Percentiles rank a stretch among this genome's conserved stretches.
These are phyloP conservation scores for Fusarium compactum DNA, from an alignment of 2,329 filamentous ascomycete species.

Conservation along the genomic window DNA sequence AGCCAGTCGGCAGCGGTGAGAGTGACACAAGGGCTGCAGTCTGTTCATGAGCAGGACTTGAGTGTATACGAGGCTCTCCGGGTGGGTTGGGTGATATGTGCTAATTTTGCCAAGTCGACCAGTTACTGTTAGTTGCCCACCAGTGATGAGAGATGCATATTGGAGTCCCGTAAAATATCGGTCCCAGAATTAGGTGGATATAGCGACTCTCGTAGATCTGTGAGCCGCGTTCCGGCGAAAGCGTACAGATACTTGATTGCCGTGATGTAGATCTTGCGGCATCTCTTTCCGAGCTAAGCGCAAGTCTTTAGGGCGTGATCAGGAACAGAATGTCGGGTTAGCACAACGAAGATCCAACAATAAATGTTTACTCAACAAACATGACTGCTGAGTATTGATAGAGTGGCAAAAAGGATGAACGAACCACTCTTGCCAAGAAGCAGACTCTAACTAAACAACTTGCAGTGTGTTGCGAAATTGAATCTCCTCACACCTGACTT, in stretches of 20 bases:
- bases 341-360: not conserved
- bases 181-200: conserved; percentile 5
- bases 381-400: not conserved
- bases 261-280: not conserved
- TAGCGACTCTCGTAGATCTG: conserved; percentile 5
- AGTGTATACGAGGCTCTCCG: conserved; percentile 8
- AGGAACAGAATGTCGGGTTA: conserved; percentile 2
- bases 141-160: not conserved
- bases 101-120: not conserved
- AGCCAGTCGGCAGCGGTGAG: conserved; percentile 15
- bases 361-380: conserved; percentile 16
- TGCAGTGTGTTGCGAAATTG: not conserved
- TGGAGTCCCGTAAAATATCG: not conserved
- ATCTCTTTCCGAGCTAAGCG: conserved; percentile 9
- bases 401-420: not conserved
- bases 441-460: not conserved
- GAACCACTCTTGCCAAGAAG: not conserved
- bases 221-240: conserved; percentile 6
- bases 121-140: not conserved
- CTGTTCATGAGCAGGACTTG: conserved; percentile 8
- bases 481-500: not conserved
- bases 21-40: conserved; percentile 15
- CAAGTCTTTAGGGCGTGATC: not conserved
- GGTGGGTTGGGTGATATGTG: conserved; percentile 16
- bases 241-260: not conserved